These are phyloP conservation scores for Tetramitus jugosus DNA, from an alignment of 208 protist genomes.

Conservation along the genomic window DNA sequence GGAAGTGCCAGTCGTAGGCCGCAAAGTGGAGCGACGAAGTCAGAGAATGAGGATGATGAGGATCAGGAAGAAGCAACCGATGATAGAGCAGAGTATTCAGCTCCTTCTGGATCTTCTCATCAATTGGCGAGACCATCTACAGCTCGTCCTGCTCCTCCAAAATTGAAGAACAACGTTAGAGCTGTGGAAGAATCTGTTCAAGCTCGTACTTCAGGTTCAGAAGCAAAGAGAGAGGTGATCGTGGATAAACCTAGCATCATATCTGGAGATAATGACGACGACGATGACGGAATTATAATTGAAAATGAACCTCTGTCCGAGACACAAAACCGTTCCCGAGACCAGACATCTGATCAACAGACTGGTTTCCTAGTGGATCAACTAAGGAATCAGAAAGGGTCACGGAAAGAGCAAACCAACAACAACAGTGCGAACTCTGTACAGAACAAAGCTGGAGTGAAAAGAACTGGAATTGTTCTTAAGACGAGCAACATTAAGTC, in stretches of 20 bases:
- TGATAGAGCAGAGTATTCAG: background rate
- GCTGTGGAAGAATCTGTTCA: no score
- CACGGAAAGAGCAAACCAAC: slow-evolving; percentile 25
- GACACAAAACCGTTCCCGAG: no score
- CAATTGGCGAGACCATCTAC: background rate
- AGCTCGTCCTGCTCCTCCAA: background rate
- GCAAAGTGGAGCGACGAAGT: slow-evolving; percentile 26
- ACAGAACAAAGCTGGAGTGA: background rate
- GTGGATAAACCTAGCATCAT: no score
- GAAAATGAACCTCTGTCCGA: no score
- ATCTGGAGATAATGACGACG: background rate
- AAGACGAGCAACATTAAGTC: background rate
- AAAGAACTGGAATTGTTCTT: slow-evolving; percentile 26
- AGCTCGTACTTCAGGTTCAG: no score
- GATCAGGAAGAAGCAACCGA: background rate
- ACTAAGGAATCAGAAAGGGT: slow-evolving; percentile 23
- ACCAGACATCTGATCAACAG: background rate
- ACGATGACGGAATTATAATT: background rate
- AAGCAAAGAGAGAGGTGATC: no score
- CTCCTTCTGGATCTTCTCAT: background rate
- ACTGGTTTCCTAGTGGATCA: background rate
- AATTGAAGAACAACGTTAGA: no score
- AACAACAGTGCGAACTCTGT: slow-evolving; percentile 1
- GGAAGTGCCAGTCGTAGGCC: background rate
- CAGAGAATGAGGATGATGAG: slow-evolving; percentile 18